Evolutionary conservation across 768 basidiomycete genomes (phyloP), one percentile per base, ranked within the genome.

Genomic region (Mycena vitilis): DNA sequence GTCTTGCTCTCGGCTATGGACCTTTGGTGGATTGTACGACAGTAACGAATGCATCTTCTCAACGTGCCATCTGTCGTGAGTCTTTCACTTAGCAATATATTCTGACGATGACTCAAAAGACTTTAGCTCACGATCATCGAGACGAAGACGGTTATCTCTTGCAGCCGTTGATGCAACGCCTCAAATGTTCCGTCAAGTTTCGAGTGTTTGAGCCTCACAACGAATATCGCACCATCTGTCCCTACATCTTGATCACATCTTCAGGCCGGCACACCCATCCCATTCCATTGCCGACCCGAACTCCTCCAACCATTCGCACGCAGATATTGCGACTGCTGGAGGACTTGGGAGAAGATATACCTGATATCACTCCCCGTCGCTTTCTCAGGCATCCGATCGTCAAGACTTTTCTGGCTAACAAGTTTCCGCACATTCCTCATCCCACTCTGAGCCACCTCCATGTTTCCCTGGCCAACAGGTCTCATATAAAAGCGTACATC

Each of bases 241-340:
- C 75, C 15, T 70, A 61, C n/a, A 47, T 73, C 4, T 49, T 75
- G 8, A 54, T 77, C 4, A 68, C 66, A 1, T 20, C 58, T 18
- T 48, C 38, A n/a, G 74, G 76, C 0, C n/a, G 11, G 4, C 76
- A 77, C 59, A 20, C 51, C 9, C 76, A 77, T 60, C 73, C 72
- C 6, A 68, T 76, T 60, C 75, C 76, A 8, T 38, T 74, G 18
- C 73, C 70, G 7, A 42, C 13, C 1, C 73, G 70, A 51, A 76
- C 74, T 0, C 75, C 76, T 15, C 63, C 68, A 1, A 0, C n/a
- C 12, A 44, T 75, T 2, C 60, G 63, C 0, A 7, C 40, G 9
- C 25, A 60, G 15, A 10, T 77, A 0, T 49, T 65, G 6, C 10
- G 59, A n/a, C 56, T 77, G 0, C 53, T 74, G 0, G 22, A 60